phyloP scores from a whole-genome alignment of 805 yeast species.

The Tetrapisispora nanseiensis region DNA sequence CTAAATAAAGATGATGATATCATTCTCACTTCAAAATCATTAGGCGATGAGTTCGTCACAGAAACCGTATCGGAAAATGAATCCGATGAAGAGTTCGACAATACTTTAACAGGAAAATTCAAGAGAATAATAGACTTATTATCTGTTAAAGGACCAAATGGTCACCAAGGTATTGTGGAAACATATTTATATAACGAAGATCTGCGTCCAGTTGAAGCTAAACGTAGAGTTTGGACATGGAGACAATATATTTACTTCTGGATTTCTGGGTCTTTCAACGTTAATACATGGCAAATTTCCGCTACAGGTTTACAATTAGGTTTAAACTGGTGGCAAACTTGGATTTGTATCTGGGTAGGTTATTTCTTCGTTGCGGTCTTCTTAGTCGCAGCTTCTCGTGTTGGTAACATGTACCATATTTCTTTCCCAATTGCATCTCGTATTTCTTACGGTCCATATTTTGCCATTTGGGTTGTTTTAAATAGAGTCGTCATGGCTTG shows the following conservation, averaged over 20 bases:
- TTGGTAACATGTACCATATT: constrained; percentile 74
- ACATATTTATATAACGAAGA: constrained; percentile 65
- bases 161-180: constrained; percentile 6
- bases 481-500: constrained; percentile 84
- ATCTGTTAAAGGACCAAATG: background rate
- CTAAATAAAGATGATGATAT: constrained; percentile 1
- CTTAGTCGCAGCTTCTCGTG: constrained; percentile 59
- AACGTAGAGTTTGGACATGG: constrained; percentile 77
- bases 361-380: constrained; percentile 62
- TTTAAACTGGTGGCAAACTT: constrained; percentile 84
- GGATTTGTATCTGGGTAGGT: constrained; percentile 86
- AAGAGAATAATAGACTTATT: background rate
- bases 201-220: constrained; percentile 66
- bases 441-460: constrained; percentile 79
- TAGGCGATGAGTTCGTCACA: background rate
- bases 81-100: background rate
- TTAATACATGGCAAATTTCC: constrained; percentile 89
- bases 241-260: constrained; percentile 71
- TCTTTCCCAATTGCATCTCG: constrained; percentile 81
- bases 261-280: constrained; percentile 84
- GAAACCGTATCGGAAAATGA: background rate
- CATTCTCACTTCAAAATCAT: background rate
- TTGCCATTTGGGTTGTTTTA: constrained; percentile 78
- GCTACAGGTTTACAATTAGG: constrained; percentile 76
- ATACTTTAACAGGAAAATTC: background rate